These are phyloP conservation scores for Mycena rebaudengoi DNA, from an alignment of 768 basidiomycete species.

Conservation along the genomic window DNA sequence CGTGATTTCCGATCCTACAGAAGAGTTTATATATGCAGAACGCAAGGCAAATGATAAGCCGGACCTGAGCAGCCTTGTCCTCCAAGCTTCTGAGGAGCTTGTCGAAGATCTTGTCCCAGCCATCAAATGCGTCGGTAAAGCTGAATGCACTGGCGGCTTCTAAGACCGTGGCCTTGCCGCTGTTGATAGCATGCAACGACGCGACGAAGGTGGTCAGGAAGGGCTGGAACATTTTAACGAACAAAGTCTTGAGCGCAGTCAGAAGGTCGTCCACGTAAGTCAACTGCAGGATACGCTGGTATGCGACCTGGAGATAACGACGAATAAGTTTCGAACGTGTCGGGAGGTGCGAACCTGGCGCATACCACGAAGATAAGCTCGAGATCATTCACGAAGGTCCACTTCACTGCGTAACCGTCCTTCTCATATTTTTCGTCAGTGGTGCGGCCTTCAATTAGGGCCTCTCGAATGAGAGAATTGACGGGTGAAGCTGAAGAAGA, in stretches of 20 bases:
- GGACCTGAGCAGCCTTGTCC: slow-evolving; percentile 75
- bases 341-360: slow-evolving; percentile 15
- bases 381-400: slow-evolving; percentile 94
- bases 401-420: slow-evolving; percentile 93
- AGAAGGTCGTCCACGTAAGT: slow-evolving; percentile 94
- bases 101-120: slow-evolving; percentile 86
- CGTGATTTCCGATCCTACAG: slow-evolving; percentile 78
- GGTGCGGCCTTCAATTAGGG: slow-evolving; percentile 89
- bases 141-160: slow-evolving; percentile 63
- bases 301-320: slow-evolving; percentile 74
- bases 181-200: slow-evolving; percentile 74
- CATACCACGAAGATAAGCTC: slow-evolving; percentile 96
- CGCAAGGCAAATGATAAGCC: not conserved
- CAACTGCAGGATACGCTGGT: slow-evolving; percentile 94
- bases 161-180: slow-evolving; percentile 49
- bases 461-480: slow-evolving; percentile 88
- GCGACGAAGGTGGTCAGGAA: slow-evolving; percentile 86
- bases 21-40: not conserved
- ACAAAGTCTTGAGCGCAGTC: slow-evolving; percentile 79
- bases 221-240: slow-evolving; percentile 87
- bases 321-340: slow-evolving; percentile 5
- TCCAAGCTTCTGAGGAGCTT: slow-evolving; percentile 78
- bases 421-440: slow-evolving; percentile 89
- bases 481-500: slow-evolving; percentile 82
- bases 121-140: slow-evolving; percentile 73